A percentile compares a stretch with the other conserved stretches of the same genome.
Conservation (phyloP, 495 filamentous ascomycete species). For the Annulohypoxylon stygium region DNA sequence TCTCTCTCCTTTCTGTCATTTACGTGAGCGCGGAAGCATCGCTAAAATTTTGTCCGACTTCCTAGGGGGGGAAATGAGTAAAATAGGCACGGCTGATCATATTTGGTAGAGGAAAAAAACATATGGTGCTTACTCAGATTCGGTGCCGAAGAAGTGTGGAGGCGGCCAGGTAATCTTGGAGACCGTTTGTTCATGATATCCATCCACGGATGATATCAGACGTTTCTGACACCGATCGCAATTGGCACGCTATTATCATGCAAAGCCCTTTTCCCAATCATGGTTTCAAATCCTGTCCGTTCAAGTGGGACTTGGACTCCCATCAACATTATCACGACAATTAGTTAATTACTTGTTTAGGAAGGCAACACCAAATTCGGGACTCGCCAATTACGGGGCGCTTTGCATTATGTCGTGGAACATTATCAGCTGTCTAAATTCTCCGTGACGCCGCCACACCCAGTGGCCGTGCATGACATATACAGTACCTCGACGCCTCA, state of each 20-base stretch:
- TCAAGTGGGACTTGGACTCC: neutral
- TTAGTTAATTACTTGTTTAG: neutral
- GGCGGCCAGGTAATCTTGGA: too few relatives aligned
- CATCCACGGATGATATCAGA: neutral
- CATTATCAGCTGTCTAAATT: conserved; percentile 3
- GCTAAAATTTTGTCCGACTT: neutral
- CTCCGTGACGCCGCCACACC: neutral
- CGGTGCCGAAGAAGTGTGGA: conserved; percentile 9
- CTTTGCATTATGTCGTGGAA: conserved; percentile 17
- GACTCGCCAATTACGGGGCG: neutral
- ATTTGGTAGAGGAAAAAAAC: neutral
- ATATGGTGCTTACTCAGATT: conserved; percentile 15
- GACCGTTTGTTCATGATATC: neutral
- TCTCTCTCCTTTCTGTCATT: neutral
- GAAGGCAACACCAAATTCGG: conserved; percentile 8
- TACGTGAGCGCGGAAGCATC: neutral
- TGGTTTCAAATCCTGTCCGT: neutral
- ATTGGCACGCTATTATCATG: neutral
- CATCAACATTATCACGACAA: neutral
- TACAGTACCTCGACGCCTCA: neutral
- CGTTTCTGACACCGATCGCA: conserved; percentile 8
- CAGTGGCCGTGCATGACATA: neutral
- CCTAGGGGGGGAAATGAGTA: neutral
- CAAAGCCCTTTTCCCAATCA: conserved; percentile 6
- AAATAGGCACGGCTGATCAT: neutral